A percentile compares a stretch with the other conserved stretches of the same genome.
phyloP scores from a whole-genome alignment of 129 eudicot species.

The Lactuca sativa region DNA sequence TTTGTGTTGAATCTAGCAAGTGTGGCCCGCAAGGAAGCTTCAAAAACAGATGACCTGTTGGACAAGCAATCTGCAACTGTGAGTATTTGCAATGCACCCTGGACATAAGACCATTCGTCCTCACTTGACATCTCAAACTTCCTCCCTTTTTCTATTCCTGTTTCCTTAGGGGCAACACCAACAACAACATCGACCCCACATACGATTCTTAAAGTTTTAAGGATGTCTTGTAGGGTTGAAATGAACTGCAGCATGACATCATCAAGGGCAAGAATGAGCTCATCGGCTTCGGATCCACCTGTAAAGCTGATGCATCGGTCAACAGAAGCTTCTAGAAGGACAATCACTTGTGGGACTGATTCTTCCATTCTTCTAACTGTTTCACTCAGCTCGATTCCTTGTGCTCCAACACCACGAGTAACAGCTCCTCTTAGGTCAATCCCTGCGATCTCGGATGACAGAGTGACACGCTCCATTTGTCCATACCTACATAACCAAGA shows the following conservation, averaged over 20 bases:
- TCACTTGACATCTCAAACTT: slow-evolving; percentile 83
- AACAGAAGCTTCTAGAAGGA: slow-evolving; percentile 93
- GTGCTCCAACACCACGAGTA: slow-evolving; percentile 83
- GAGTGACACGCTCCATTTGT: slow-evolving; percentile 90
- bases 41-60: slow-evolving; percentile 93
- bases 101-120: slow-evolving; percentile 99
- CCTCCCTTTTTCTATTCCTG: slow-evolving; percentile 62
- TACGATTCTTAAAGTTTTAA: slow-evolving; percentile 76
- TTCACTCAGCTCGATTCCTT: slow-evolving; percentile 95
- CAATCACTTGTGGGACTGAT: slow-evolving; percentile 93
- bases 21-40: slow-evolving; percentile 94
- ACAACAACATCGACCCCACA: slow-evolving; percentile 66
- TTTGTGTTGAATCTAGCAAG: slow-evolving; percentile 92
- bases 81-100: slow-evolving; percentile 93
- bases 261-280: slow-evolving; percentile 84
- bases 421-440: slow-evolving; percentile 94
- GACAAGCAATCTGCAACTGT: slow-evolving; percentile 89
- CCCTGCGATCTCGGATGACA: slow-evolving; percentile 78
- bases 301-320: slow-evolving; percentile 96
- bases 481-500: slow-evolving; percentile 57
- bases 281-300: slow-evolving; percentile 98
- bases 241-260: slow-evolving; percentile 85
- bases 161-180: slow-evolving; percentile 40
- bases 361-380: slow-evolving; percentile 99
- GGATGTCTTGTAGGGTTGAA: slow-evolving; percentile 77